These are phyloP conservation scores for Nannochloropsis gaditana DNA, from an alignment of 108 stramenopile species.

Conservation along the genomic window DNA sequence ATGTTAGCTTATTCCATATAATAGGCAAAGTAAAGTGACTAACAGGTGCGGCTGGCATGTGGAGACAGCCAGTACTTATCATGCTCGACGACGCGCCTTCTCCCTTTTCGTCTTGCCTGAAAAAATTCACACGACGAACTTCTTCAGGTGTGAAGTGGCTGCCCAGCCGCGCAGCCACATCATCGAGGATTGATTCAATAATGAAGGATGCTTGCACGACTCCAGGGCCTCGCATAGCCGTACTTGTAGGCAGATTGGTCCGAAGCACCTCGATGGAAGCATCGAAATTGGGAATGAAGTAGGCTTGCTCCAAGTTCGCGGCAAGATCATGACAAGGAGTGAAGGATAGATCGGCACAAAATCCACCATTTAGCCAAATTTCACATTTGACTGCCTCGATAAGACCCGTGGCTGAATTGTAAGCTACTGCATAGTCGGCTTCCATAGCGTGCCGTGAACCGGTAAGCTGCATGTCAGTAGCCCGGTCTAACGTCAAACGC, in stretches of 20 bases:
- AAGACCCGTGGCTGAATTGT: constrained; percentile 18
- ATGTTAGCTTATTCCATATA: not conserved
- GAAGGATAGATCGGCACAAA: constrained; percentile 7
- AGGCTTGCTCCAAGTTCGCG: constrained; percentile 29
- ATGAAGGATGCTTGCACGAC: constrained; percentile 32
- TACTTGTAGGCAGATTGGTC: constrained; percentile 38
- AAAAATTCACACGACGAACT: constrained; percentile 38
- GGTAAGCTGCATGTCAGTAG: constrained; percentile 33
- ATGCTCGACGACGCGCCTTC: not conserved
- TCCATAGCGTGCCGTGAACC: constrained; percentile 38
- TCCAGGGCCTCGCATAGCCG: constrained; percentile 42
- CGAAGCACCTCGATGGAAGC: constrained; percentile 12
- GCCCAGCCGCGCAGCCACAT: constrained; percentile 20
- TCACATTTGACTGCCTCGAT: not conserved
- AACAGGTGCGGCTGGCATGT: not conserved
- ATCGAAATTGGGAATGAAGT: constrained; percentile 29
- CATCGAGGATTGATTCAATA: constrained; percentile 24
- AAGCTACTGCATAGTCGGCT: constrained; percentile 37
- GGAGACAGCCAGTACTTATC: not conserved
- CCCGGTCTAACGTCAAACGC: constrained; percentile 25
- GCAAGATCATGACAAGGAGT: constrained; percentile 16
- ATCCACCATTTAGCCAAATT: not conserved
- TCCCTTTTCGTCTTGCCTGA: not conserved
- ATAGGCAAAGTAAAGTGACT: constrained; percentile 25
- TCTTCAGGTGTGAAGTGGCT: not conserved